Conservation (phyloP, 2,329 filamentous ascomycete genomes). For the Sclerotinia sclerotiorum region DNA sequence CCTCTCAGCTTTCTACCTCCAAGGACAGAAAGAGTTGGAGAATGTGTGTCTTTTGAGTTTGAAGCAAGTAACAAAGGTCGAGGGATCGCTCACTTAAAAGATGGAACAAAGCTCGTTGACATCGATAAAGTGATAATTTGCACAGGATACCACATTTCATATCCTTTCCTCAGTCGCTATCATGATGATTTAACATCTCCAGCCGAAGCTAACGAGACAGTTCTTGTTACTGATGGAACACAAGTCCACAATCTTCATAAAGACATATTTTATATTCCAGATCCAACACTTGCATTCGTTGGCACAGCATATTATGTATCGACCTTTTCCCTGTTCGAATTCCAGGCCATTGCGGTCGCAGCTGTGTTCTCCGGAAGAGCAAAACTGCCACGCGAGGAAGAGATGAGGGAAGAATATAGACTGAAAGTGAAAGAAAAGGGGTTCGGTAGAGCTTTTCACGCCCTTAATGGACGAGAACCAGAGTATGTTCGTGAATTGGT, state of each 20-base stretch:
- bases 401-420: slow-evolving; percentile 22
- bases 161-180: slow-evolving; percentile 60
- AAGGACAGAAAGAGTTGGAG: slow-evolving; percentile 28
- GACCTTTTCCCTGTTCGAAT: slow-evolving; percentile 52
- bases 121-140: slow-evolving; percentile 64
- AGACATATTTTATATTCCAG: slow-evolving; percentile 53
- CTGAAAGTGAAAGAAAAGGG: slow-evolving; percentile 18
- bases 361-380: slow-evolving; percentile 45
- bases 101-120: slow-evolving; percentile 52
- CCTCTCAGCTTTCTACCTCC: slow-evolving; percentile 31
- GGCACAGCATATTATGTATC: slow-evolving; percentile 50
- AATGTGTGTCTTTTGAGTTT: slow-evolving; percentile 30
- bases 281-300: slow-evolving; percentile 48
- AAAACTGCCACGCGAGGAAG: slow-evolving; percentile 39
- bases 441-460: slow-evolving; percentile 21
- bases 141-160: slow-evolving; percentile 67
- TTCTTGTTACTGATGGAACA: slow-evolving; percentile 54
- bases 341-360: slow-evolving; percentile 49
- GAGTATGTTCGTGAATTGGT: slow-evolving; percentile 18
- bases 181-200: slow-evolving; percentile 44
- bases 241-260: slow-evolving; percentile 51
- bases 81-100: slow-evolving; percentile 51
- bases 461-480: slow-evolving; percentile 4
- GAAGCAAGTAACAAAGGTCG: slow-evolving; percentile 45
- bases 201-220: slow-evolving; percentile 50